Evolutionary conservation across 2,329 filamentous ascomycete species (phyloP).

Genomic region (Pestalotiopsis sp.): DNA sequence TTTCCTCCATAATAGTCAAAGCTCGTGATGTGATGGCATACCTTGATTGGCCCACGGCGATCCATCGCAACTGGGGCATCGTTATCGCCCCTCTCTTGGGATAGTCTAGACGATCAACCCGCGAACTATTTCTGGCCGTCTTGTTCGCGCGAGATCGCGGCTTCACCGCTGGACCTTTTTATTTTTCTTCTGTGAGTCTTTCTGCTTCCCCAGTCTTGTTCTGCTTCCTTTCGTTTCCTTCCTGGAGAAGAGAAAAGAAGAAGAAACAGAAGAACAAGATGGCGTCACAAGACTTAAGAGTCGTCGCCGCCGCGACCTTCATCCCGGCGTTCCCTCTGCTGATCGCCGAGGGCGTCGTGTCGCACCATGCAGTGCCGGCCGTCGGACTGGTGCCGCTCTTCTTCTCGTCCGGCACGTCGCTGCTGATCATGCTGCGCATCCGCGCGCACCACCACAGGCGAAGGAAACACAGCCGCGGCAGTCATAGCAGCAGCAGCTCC

Average conservation of each 20-base stretch:
- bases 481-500: background rate
- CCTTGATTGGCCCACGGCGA: background rate
- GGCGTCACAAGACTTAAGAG: constrained; percentile 27
- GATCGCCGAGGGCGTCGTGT: constrained; percentile 40
- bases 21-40: background rate
- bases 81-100: constrained; percentile 5
- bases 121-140: background rate
- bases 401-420: constrained; percentile 33
- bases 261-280: background rate
- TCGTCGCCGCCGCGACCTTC: constrained; percentile 37
- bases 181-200: background rate
- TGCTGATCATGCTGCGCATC: constrained; percentile 26
- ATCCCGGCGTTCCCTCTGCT: constrained; percentile 42
- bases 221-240: background rate
- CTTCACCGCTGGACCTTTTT: background rate
- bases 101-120: background rate
- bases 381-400: constrained; percentile 42
- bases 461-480: constrained; percentile 15
- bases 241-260: background rate
- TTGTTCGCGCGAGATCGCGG: background rate
- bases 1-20: background rate
- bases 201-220: background rate
- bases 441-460: constrained; percentile 2
- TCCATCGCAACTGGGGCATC: background rate
- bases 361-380: constrained; percentile 36